phyloP scores from a whole-genome alignment of 202 grass and related monocot species.

The Elaeis oleifera region DNA sequence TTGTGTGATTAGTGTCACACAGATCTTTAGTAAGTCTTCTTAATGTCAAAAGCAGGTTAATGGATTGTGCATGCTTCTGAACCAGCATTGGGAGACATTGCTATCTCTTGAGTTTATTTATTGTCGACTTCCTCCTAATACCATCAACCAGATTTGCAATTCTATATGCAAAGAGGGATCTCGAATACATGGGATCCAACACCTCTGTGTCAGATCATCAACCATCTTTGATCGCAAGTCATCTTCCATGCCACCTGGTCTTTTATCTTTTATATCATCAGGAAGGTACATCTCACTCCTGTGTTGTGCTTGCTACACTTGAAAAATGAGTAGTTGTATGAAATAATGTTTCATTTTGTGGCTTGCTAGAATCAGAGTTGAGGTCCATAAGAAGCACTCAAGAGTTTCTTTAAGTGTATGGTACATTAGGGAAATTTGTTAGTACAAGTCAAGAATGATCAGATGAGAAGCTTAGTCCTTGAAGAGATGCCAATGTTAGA shows the following conservation, averaged over 20 bases:
- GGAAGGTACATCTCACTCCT: conserved; percentile 49
- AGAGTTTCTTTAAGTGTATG: no score
- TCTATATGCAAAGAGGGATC: conserved; percentile 39
- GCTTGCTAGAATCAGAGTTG: no score
- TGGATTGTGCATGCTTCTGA: conserved; percentile 58
- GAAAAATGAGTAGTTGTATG: no score
- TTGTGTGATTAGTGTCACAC: no score
- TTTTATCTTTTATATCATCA: conserved; percentile 58
- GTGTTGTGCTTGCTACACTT: no score
- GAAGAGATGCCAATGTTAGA: no score
- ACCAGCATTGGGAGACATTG: conserved; percentile 51
- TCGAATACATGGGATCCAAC: conserved; percentile 43
- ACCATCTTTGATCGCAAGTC: conserved; percentile 40
- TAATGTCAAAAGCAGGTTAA: conserved; percentile 45
- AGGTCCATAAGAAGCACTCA: no score
- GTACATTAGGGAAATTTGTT: no score
- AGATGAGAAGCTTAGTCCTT: no score
- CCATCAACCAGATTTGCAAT: conserved; percentile 55
- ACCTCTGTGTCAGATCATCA: conserved; percentile 59
- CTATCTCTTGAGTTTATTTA: conserved; percentile 63
- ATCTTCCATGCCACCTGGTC: conserved; percentile 28
- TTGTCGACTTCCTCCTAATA: conserved; percentile 51
- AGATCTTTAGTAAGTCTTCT: not conserved
- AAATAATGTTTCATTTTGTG: no score
- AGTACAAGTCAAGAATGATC: no score